phyloP scores from a whole-genome alignment of 2,329 filamentous ascomycete species.

The Zalaria sp. region DNA sequence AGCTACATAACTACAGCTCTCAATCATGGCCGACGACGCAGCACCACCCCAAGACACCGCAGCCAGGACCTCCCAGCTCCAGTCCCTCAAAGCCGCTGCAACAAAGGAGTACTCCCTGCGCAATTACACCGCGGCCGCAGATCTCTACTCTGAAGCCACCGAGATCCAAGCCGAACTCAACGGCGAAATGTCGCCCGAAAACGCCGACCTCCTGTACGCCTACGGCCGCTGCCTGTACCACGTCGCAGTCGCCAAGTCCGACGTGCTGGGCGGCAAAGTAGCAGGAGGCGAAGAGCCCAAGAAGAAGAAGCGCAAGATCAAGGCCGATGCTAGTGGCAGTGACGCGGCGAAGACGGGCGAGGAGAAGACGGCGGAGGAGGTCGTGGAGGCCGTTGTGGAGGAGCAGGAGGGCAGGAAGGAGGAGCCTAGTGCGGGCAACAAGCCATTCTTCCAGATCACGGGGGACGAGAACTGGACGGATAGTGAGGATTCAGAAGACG shows the following conservation, averaged over 20 bases:
- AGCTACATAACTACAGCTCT: background rate
- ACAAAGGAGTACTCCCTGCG: conserved; percentile 78
- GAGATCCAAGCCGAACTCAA: conserved; percentile 84
- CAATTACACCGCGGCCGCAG: conserved; percentile 73
- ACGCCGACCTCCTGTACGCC: conserved; percentile 85
- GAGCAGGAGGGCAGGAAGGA: conserved; percentile 29
- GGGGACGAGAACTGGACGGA: conserved; percentile 92
- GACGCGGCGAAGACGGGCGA: conserved; percentile 19
- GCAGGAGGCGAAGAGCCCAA: conserved; percentile 42
- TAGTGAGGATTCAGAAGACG: conserved; percentile 48
- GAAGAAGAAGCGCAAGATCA: conserved; percentile 28
- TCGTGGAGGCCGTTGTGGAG: conserved; percentile 24
- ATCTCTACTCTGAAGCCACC: conserved; percentile 77
- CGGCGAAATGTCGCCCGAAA: conserved; percentile 79
- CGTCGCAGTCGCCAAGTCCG: conserved; percentile 84
- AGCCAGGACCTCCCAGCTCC: conserved; percentile 46
- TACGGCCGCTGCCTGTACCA: conserved; percentile 92
- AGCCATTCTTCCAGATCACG: conserved; percentile 78
- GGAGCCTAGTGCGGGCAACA: conserved; percentile 38
- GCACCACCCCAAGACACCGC: conserved; percentile 1
- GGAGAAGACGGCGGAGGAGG: conserved; percentile 27
- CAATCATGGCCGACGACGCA: background rate
- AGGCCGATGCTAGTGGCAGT: conserved; percentile 13
- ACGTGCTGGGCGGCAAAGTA: conserved; percentile 78
- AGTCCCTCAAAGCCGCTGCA: conserved; percentile 64